These are phyloP conservation scores for Clohesyomyces aquaticus DNA, from an alignment of 495 filamentous ascomycete genomes.

Conservation along the genomic window DNA sequence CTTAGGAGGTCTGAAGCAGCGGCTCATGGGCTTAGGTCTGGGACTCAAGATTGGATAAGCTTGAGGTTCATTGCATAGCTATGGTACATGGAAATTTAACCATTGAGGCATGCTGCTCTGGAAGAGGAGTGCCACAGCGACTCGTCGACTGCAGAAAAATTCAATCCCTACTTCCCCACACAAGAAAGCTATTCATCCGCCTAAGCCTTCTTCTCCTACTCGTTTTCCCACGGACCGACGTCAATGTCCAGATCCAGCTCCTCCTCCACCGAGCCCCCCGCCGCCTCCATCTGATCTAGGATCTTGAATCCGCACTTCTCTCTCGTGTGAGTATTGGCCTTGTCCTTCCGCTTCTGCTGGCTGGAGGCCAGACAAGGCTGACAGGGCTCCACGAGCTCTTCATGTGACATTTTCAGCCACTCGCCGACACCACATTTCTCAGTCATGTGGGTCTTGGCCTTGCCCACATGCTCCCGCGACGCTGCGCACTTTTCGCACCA, in stretches of 20 bases:
- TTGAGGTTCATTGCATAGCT: too few species aligned
- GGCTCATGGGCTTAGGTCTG: conserved; percentile 19
- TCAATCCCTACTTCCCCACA: too few species aligned
- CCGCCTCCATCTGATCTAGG: too few species aligned
- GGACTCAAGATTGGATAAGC: conserved; percentile 27
- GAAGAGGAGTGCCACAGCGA: too few species aligned
- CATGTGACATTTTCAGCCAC: not conserved
- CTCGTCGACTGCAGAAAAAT: too few species aligned
- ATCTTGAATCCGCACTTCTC: not conserved
- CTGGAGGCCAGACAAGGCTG: not conserved
- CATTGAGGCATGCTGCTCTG: too few species aligned
- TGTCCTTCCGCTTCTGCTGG: not conserved
- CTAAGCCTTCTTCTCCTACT: too few species aligned
- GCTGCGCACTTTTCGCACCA: not conserved
- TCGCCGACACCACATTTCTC: conserved; percentile 4
- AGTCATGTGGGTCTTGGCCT: conserved; percentile 1
- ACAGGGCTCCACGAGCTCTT: not conserved
- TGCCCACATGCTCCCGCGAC: not conserved
- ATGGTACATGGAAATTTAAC: too few species aligned
- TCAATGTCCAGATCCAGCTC: too few species aligned
- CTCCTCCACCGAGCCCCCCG: too few species aligned
- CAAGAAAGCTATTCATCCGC: too few species aligned
- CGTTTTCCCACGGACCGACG: too few species aligned
- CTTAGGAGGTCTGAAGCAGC: conserved; percentile 24
- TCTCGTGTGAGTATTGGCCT: not conserved